Evolutionary conservation across 192 early-diverging fungal genomes (phyloP).

Genomic region (Coemansia sp.): DNA sequence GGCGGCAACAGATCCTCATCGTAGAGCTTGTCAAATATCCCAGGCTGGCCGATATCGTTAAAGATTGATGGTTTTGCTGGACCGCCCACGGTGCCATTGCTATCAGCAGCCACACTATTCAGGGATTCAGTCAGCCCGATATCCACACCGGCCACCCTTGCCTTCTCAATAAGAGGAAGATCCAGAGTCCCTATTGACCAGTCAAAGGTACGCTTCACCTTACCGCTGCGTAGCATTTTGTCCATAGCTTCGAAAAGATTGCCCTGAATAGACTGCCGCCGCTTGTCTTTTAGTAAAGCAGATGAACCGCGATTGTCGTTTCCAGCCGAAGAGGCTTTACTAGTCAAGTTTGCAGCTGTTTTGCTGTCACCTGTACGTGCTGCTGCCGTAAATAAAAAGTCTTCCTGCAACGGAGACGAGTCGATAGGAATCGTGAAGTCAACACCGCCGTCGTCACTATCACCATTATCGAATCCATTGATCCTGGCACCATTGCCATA

Average conservation of each 20-base stretch:
- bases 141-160: constrained; percentile 23
- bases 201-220: constrained; percentile 34
- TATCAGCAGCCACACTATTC: background rate
- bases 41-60: constrained; percentile 40
- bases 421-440: constrained; percentile 7
- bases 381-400: background rate
- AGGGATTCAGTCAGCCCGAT: constrained; percentile 13
- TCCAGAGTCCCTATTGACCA: constrained; percentile 26
- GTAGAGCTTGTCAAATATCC: constrained; percentile 39
- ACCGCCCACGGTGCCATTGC: background rate
- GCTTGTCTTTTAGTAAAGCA: constrained; percentile 1
- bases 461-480: background rate
- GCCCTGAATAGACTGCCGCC: constrained; percentile 18
- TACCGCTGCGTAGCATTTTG: constrained; percentile 36
- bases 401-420: constrained; percentile 21
- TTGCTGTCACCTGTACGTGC: background rate
- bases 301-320: background rate
- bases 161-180: constrained; percentile 16
- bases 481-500: background rate
- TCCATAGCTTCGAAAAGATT: constrained; percentile 36
- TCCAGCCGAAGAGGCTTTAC: background rate
- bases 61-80: constrained; percentile 17
- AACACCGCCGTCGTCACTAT: background rate
- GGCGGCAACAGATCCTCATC: constrained; percentile 14
- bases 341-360: background rate